Evolutionary conservation across 768 basidiomycete genomes (phyloP).

Genomic region (Lactarius akahatsu): DNA sequence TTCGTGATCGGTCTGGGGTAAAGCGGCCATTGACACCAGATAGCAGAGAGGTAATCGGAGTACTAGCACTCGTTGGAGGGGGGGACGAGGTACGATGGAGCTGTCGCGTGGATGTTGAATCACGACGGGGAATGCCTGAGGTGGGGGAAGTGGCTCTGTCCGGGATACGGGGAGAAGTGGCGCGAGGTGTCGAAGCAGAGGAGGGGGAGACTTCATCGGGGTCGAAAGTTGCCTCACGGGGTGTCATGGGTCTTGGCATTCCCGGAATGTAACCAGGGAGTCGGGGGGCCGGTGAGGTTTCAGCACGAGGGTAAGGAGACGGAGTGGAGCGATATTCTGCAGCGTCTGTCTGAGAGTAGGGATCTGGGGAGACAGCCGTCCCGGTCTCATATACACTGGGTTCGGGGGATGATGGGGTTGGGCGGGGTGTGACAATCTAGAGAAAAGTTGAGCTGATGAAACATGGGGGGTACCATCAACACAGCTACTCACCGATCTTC

Average conservation of each 20-base stretch:
- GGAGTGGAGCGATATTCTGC: conserved; percentile 60
- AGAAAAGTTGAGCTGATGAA: conserved; percentile 2
- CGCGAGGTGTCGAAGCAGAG: conserved; percentile 71
- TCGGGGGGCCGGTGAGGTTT: conserved; percentile 50
- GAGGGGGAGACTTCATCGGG: conserved; percentile 71
- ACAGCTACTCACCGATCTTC: conserved; percentile 25
- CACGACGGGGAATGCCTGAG: conserved; percentile 48
- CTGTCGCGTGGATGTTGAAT: conserved; percentile 50
- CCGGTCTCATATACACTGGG: conserved; percentile 55
- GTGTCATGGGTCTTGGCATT: conserved; percentile 90
- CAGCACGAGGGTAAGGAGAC: conserved; percentile 53
- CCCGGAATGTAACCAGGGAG: conserved; percentile 86
- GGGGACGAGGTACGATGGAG: conserved; percentile 51
- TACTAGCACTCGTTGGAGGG: conserved; percentile 39
- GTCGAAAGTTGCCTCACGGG: conserved; percentile 65
- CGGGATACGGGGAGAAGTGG: conserved; percentile 58
- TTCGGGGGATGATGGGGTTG: neutral
- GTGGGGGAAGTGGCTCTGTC: conserved; percentile 39
- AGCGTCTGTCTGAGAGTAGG: conserved; percentile 44
- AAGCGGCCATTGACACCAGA: conserved; percentile 63
- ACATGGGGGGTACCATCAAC: neutral
- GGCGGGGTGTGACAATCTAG: conserved; percentile 12
- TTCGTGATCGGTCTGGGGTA: conserved; percentile 49
- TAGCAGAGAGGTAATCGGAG: conserved; percentile 37
- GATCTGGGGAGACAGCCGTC: conserved; percentile 71